phyloP scores from a whole-genome alignment of 2,329 filamentous ascomycete species.

The Tricladium varicosporioides region DNA sequence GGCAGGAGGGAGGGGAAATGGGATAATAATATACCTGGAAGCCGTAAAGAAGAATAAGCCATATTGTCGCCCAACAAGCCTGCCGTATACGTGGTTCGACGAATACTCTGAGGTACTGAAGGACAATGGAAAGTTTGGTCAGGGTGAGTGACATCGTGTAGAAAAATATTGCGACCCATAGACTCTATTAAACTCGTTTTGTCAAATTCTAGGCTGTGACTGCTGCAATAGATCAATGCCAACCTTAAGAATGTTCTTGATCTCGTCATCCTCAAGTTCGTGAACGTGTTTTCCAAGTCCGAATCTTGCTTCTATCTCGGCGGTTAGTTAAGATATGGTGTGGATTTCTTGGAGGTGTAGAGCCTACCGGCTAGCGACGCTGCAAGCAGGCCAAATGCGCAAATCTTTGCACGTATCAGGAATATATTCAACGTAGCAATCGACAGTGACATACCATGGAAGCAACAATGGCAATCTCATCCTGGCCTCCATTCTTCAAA shows the following conservation, averaged over 20 bases:
- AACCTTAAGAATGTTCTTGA: constrained; percentile 23
- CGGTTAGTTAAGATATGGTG: constrained; percentile 6
- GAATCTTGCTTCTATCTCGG: constrained; percentile 22
- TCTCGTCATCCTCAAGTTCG: constrained; percentile 16
- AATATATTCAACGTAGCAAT: too few species aligned
- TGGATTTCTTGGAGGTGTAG: too few species aligned
- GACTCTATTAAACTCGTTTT: constrained; percentile 20
- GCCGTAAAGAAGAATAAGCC: constrained; percentile 12
- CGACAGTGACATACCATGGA: not conserved
- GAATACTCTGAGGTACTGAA: constrained; percentile 42
- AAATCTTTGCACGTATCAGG: not conserved
- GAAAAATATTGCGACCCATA: constrained; percentile 35
- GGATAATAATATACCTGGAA: constrained; percentile 10
- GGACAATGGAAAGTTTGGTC: constrained; percentile 39
- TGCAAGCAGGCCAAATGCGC: not conserved
- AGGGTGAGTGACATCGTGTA: constrained; percentile 37
- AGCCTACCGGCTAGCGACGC: too few species aligned
- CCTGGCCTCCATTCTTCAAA: not conserved
- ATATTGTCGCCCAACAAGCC: constrained; percentile 14
- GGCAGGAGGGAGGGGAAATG: too few species aligned
- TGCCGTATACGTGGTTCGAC: constrained; percentile 23
- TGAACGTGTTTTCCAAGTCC: constrained; percentile 29
- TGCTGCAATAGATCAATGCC: not conserved
- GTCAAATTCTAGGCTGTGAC: constrained; percentile 8
- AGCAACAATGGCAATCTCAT: not conserved